These are phyloP conservation scores for Cantharellus cinnabarinus DNA, from an alignment of 768 basidiomycete species.

Conservation along the genomic window DNA sequence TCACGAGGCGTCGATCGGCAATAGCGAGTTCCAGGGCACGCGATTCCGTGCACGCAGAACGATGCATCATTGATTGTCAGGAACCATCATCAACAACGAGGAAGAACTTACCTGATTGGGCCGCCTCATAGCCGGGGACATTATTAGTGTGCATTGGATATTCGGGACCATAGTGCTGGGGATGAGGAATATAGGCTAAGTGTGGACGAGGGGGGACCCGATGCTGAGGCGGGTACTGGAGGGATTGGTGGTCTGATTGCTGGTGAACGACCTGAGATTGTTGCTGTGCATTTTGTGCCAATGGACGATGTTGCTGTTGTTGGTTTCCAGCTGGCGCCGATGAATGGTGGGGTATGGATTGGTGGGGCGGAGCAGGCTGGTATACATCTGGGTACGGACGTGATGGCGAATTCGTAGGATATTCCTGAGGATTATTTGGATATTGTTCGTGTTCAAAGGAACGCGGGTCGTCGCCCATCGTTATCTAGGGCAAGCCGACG, in stretches of 20 bases:
- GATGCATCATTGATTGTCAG: not conserved
- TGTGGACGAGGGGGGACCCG: not conserved
- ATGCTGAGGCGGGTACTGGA: not conserved
- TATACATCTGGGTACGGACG: not conserved
- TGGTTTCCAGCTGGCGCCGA: not conserved
- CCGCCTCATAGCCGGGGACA: not conserved
- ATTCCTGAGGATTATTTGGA: not conserved
- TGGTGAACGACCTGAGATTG: not conserved
- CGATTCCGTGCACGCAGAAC: not conserved
- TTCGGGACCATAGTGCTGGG: not conserved
- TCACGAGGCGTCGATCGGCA: not conserved
- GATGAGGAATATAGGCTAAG: not conserved
- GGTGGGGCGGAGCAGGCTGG: not conserved
- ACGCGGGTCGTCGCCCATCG: not conserved
- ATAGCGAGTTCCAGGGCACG: not conserved
- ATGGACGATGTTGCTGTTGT: not conserved
- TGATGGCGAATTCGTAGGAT: not conserved
- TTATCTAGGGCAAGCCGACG: constrained; percentile 3
- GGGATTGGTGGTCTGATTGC: not conserved
- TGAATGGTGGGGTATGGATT: not conserved
- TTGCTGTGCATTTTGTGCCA: not conserved
- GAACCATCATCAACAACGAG: not conserved
- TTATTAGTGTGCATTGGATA: not conserved
- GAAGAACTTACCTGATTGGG: not conserved
- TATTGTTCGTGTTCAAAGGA: not conserved